Evolutionary conservation across 306 rosid genomes (phyloP), one percentile per base, ranked within the genome.

Genomic region (Castanea sativa): DNA sequence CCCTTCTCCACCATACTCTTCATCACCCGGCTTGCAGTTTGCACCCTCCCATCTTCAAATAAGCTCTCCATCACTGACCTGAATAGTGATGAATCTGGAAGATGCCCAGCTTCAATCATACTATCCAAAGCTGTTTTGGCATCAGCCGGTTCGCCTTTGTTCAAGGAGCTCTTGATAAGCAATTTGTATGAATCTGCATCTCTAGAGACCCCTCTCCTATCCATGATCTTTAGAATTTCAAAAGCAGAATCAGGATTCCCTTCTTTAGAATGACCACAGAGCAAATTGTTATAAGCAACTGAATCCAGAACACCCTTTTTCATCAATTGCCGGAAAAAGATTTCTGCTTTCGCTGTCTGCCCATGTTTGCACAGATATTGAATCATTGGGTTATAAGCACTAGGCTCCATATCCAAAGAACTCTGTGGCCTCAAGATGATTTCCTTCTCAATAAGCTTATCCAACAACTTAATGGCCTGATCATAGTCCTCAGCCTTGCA

Each of bases 11-110:
- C 81, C 99, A 92, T 94, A 80, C 83, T 82, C 76, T 87, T 92
- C 97, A 94, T 92, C 52, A 94, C 95, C 29, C 97, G 84, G 92
- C 97, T 92, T 11, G 99, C 97, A 29, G 97, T 91, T 85, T 94
- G 99, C 72, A 92, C 92, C 87, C 97, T 86, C n/a, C 95, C 97
- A 51, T 91, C 97, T 53, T 83, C 91, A 84, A 88, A 94, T 86
- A 94, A 91, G 86, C 90, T 86, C 86, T 91, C 91, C 82, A 86
- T 86, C 35, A 91, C 92, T 59, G 88, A 88, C 81, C 95, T 87
- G 69, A 90, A 94, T 65, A 94, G 81, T 0, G 89, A 69, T 6
- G 92, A 86, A 35, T 91, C 95, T 0, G 95, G 97, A 67, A 74
- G 67, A 82, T 92, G 97, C 23, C 95, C 99, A 57, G 80, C 83